Percentiles rank a stretch among this genome's conserved stretches.
phyloP scores from a whole-genome alignment of 2,329 filamentous ascomycete species.

The Alternaria longipes region DNA sequence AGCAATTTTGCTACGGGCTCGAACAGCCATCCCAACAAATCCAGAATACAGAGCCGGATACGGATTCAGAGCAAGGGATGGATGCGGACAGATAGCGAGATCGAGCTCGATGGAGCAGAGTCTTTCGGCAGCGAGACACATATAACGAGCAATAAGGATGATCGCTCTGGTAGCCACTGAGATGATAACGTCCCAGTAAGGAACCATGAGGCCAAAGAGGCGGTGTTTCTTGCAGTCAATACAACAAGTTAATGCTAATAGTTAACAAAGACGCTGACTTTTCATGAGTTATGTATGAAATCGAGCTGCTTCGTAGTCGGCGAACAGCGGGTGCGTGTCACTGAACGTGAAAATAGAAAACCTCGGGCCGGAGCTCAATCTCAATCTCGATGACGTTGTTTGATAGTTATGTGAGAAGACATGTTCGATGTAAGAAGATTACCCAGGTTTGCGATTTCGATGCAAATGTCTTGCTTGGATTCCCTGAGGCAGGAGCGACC shows the following conservation, averaged over 20 bases:
- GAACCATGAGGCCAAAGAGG: neutral
- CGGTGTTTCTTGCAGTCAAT: neutral
- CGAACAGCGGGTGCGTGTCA: neutral
- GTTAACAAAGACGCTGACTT: neutral
- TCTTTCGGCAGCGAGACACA: neutral
- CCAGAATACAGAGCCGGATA: neutral
- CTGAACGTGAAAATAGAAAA: neutral
- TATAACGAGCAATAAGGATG: neutral
- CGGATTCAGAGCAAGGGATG: neutral
- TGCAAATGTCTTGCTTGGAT: neutral
- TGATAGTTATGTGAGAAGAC: neutral
- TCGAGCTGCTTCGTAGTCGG: neutral
- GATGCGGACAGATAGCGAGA: slow-evolving; percentile 1
- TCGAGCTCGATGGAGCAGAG: slow-evolving; percentile 1
- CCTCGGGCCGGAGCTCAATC: neutral
- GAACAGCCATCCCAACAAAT: neutral
- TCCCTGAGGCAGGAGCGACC: neutral
- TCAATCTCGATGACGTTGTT: neutral
- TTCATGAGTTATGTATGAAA: neutral
- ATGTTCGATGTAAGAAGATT: neutral
- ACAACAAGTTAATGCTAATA: neutral
- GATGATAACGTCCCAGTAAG: neutral
- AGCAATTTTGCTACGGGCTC: neutral
- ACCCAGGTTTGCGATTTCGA: neutral
- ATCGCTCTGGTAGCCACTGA: neutral